Evolutionary conservation across 352 stramenopile species (phyloP).

Genomic region (Phytophthora macrochlamydospora): DNA sequence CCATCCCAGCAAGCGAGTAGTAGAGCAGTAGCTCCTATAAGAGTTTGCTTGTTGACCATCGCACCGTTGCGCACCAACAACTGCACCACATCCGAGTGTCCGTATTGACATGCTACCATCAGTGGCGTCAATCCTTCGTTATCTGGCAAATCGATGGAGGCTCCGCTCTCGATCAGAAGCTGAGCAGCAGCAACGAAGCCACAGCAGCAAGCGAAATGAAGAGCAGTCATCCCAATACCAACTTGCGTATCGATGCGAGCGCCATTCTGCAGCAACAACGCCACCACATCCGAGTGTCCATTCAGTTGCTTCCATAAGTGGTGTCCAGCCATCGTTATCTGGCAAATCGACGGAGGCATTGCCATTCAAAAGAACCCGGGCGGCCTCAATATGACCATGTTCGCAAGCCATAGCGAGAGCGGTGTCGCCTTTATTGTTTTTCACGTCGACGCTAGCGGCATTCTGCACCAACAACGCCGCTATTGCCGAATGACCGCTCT

Average conservation of each 20-base stretch:
- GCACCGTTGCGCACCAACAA: neutral
- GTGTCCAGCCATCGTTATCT: neutral
- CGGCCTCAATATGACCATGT: neutral
- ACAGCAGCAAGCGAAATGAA: neutral
- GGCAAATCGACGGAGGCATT: neutral
- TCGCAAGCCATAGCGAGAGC: no score
- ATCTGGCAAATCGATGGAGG: neutral
- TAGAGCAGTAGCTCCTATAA: slow-evolving; percentile 2
- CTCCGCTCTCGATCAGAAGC: slow-evolving; percentile 1
- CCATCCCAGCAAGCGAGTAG: slow-evolving; percentile 6
- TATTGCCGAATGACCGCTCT: no score
- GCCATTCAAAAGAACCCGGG: neutral
- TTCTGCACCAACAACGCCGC: no score
- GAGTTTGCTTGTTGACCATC: neutral
- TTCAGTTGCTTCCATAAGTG: slow-evolving; percentile 1
- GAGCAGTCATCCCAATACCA: neutral
- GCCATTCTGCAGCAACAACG: neutral
- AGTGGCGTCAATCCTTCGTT: slow-evolving; percentile 4
- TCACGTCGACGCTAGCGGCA: no score
- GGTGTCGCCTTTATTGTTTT: no score
- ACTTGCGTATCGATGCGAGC: neutral
- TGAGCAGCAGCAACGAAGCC: neutral
- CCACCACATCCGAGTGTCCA: neutral
- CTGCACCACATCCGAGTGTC: slow-evolving; percentile 1
- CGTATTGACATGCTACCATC: slow-evolving; percentile 3